Evolutionary conservation across 2,329 filamentous ascomycete genomes (phyloP).

Genomic region (Ophiosphaerella korrae): DNA sequence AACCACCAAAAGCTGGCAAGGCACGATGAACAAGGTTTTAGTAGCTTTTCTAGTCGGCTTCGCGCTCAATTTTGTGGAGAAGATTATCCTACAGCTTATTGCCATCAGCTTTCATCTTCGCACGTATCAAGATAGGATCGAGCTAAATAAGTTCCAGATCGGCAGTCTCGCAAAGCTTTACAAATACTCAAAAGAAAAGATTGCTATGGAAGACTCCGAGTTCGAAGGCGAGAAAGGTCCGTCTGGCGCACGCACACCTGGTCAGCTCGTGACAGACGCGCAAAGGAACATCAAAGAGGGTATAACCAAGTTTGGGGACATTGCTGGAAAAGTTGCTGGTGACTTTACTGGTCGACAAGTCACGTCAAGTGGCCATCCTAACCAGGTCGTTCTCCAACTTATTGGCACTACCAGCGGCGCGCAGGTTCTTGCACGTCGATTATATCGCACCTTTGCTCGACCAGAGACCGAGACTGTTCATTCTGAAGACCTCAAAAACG

Average conservation of each 20-base stretch:
- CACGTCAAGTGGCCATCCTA: slow-evolving; percentile 74
- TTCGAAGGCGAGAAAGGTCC: slow-evolving; percentile 58
- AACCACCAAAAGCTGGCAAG: slow-evolving; percentile 70
- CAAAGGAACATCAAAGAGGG: slow-evolving; percentile 76
- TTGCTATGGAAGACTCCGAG: slow-evolving; percentile 75
- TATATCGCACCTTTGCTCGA: slow-evolving; percentile 85
- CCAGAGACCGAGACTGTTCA: slow-evolving; percentile 76
- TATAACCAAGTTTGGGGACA: slow-evolving; percentile 79
- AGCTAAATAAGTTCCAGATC: slow-evolving; percentile 90
- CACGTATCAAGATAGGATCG: slow-evolving; percentile 89
- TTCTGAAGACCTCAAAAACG: slow-evolving; percentile 75
- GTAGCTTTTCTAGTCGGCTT: slow-evolving; percentile 81
- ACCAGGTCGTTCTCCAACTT: slow-evolving; percentile 81
- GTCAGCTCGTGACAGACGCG: slow-evolving; percentile 69
- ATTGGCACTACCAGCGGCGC: slow-evolving; percentile 73
- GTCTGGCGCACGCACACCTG: slow-evolving; percentile 74
- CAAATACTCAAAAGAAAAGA: slow-evolving; percentile 67
- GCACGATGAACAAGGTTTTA: slow-evolving; percentile 81
- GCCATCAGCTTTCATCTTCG: slow-evolving; percentile 90
- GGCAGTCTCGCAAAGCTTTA: slow-evolving; percentile 69
- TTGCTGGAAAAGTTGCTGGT: slow-evolving; percentile 83
- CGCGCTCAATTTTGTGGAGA: slow-evolving; percentile 83
- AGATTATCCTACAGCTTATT: slow-evolving; percentile 93
- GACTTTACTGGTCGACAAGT: slow-evolving; percentile 83
- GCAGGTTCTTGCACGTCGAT: slow-evolving; percentile 82